A percentile compares a stretch with the other conserved stretches of the same genome.
Conservation (phyloP, 352 stramenopile genomes). For the Thalassiosira hispida region DNA sequence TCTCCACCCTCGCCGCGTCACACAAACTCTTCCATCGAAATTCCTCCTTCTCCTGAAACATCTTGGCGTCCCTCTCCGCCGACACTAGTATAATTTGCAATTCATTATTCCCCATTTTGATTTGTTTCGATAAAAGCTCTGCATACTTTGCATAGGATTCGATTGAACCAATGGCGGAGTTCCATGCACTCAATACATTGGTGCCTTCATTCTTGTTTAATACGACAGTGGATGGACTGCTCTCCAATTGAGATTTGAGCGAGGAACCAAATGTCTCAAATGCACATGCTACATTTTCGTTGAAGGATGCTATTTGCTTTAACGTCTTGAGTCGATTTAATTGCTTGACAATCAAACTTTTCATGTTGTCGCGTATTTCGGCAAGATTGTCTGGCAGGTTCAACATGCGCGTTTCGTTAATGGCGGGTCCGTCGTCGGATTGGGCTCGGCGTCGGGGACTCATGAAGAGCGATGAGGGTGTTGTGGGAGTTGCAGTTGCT, state of each 20-base stretch:
- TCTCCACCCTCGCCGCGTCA: constrained; percentile 61
- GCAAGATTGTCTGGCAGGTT: constrained; percentile 66
- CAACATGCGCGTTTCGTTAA: constrained; percentile 69
- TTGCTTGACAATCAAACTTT: constrained; percentile 44
- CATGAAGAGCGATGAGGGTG: constrained; percentile 42
- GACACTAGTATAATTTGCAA: constrained; percentile 50
- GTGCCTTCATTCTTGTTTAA: constrained; percentile 46
- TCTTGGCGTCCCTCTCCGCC: constrained; percentile 53
- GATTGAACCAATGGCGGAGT: constrained; percentile 42
- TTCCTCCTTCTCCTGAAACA: constrained; percentile 61
- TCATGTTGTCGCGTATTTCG: constrained; percentile 65
- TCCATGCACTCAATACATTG: constrained; percentile 43
- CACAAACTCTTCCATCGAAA: constrained; percentile 68
- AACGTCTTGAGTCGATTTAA: constrained; percentile 49
- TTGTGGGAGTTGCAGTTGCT: constrained; percentile 1
- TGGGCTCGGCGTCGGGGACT: constrained; percentile 40
- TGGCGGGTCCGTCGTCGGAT: constrained; percentile 62
- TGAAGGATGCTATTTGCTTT: constrained; percentile 51
- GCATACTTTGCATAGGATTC: constrained; percentile 49
- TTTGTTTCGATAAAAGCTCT: constrained; percentile 32
- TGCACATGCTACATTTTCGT: constrained; percentile 45
- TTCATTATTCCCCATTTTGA: constrained; percentile 47
- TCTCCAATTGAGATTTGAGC: constrained; percentile 15
- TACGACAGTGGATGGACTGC: neutral
- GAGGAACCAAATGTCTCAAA: neutral